Conservation (phyloP, 176 grass and related monocot genomes). For the Rhynchospora tenuis region DNA sequence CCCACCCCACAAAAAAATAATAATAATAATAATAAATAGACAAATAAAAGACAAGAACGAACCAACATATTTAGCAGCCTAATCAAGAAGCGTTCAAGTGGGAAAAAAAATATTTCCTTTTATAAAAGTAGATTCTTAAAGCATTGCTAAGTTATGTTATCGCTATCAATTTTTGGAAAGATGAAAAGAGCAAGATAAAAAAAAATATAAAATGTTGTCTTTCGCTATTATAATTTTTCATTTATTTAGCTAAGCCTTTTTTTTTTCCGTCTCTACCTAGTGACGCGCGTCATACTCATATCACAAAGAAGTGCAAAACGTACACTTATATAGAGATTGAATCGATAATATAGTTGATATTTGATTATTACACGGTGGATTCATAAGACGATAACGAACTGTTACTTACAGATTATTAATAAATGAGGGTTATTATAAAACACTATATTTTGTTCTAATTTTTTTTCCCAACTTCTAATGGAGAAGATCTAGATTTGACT, state of each 20-base stretch:
- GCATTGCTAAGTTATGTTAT: conserved; percentile 14
- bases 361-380: too few species aligned
- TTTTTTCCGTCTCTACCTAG: not conserved
- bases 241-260: not conserved
- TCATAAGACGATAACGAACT: too few species aligned
- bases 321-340: too few species aligned
- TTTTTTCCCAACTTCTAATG: too few species aligned
- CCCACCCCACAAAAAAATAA: not conserved
- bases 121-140: conserved; percentile 18
- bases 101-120: not conserved
- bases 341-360: too few species aligned
- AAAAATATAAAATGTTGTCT: not conserved
- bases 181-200: not conserved
- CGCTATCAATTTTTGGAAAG: conserved; percentile 14
- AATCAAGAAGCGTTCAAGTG: conserved; percentile 2
- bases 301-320: too few species aligned
- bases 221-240: not conserved
- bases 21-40: too few species aligned
- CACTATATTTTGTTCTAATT: too few species aligned
- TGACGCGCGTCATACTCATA: not conserved
- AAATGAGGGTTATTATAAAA: too few species aligned
- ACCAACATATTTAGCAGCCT: conserved; percentile 1
- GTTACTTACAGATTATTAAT: too few species aligned
- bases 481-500: too few species aligned
- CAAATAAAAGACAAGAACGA: not conserved